These are phyloP conservation scores for Stephanodiscus triporus DNA, from an alignment of 108 stramenopile species.

Conservation along the genomic window DNA sequence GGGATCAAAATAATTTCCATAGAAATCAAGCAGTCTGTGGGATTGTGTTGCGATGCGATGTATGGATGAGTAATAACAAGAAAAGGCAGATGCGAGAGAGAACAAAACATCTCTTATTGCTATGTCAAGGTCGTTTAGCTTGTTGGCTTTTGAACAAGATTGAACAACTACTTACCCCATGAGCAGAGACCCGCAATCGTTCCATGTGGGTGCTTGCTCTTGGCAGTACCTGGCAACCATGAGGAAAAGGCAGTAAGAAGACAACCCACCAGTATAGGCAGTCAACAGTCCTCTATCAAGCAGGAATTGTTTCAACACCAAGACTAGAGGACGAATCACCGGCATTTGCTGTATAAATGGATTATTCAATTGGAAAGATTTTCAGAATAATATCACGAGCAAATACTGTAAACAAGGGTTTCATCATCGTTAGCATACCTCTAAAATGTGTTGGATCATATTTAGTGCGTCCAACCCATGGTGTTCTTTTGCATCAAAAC, in stretches of 20 bases:
- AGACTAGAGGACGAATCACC: constrained; percentile 72
- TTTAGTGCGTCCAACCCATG: constrained; percentile 79
- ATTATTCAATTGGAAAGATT: constrained; percentile 7
- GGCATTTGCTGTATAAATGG: constrained; percentile 62
- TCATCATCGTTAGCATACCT: constrained; percentile 14
- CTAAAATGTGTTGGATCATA: constrained; percentile 59
- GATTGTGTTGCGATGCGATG: constrained; percentile 1
- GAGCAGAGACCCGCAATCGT: constrained; percentile 89
- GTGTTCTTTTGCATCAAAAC: constrained; percentile 80
- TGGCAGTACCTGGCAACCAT: constrained; percentile 91
- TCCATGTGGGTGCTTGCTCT: constrained; percentile 74
- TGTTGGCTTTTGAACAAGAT: background rate
- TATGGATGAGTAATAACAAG: background rate
- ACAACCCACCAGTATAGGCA: constrained; percentile 91
- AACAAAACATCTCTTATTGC: background rate
- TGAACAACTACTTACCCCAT: constrained; percentile 59
- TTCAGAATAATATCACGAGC: background rate
- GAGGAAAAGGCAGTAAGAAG: constrained; percentile 89
- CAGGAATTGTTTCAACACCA: constrained; percentile 88
- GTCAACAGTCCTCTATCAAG: constrained; percentile 85
- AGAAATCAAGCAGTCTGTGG: constrained; percentile 82
- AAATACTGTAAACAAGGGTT: background rate
- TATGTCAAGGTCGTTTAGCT: background rate
- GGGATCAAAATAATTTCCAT: constrained; percentile 92
- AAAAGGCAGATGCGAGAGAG: background rate